Evolutionary conservation across 2,329 filamentous ascomycete genomes (phyloP).

Genomic region (Fusarium floridanum): DNA sequence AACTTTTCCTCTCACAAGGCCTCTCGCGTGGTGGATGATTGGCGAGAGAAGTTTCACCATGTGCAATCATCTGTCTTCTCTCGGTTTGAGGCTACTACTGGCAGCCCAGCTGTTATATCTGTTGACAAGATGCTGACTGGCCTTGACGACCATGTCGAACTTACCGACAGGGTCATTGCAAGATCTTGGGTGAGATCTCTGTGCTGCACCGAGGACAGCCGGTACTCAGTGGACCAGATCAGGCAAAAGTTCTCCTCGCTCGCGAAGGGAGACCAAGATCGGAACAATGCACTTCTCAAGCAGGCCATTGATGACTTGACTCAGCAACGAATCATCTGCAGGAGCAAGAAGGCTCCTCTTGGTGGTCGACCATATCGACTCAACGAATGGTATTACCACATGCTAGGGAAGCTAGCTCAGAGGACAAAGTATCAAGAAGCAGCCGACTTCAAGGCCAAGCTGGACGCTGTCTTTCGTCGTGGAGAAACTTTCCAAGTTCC

Average conservation of each 20-base stretch:
- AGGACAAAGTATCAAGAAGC: conserved; percentile 70
- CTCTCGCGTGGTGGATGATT: conserved; percentile 54
- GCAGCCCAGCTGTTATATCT: conserved; percentile 60
- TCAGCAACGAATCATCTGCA: conserved; percentile 67
- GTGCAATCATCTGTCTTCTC: conserved; percentile 66
- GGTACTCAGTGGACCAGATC: conserved; percentile 63
- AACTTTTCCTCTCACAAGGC: conserved; percentile 57
- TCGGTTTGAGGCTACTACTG: conserved; percentile 67
- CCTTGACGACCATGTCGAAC: conserved; percentile 18
- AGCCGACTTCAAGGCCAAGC: conserved; percentile 67
- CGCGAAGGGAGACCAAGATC: conserved; percentile 53
- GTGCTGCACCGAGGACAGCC: conserved; percentile 64
- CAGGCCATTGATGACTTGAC: conserved; percentile 63
- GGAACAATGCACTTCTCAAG: conserved; percentile 60
- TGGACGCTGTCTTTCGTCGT: conserved; percentile 68
- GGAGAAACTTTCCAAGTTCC: conserved; percentile 60
- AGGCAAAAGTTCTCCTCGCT: conserved; percentile 66
- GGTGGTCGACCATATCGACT: conserved; percentile 73
- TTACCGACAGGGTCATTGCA: conserved; percentile 57
- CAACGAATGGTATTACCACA: conserved; percentile 68
- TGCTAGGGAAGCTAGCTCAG: conserved; percentile 68
- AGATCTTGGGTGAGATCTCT: conserved; percentile 72
- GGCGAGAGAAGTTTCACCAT: conserved; percentile 70
- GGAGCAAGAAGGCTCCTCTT: conserved; percentile 70
- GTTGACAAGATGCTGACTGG: conserved; percentile 30